Evolutionary conservation across 768 basidiomycete species (phyloP).

Genomic region (Pleurotus salmoneostramineus): DNA sequence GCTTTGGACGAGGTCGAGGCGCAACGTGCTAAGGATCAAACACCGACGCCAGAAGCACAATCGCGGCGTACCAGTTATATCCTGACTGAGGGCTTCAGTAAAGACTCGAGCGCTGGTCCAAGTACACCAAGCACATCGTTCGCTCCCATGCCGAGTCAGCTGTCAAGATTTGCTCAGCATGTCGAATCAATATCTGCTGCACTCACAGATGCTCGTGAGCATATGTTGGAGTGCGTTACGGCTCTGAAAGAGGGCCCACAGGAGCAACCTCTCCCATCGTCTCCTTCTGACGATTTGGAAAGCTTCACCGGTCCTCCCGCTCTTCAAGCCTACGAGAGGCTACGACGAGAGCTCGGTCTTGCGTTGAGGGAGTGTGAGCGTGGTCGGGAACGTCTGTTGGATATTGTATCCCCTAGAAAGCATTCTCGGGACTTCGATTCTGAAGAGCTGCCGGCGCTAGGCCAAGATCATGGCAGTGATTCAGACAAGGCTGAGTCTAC

Average conservation of each 20-base stretch:
- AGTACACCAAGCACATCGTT: slow-evolving; percentile 37
- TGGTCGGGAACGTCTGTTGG: slow-evolving; percentile 60
- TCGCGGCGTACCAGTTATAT: slow-evolving; percentile 17
- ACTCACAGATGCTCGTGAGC: slow-evolving; percentile 65
- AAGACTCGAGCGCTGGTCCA: background rate
- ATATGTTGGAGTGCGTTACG: slow-evolving; percentile 60
- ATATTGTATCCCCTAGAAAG: slow-evolving; percentile 46
- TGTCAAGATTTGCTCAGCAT: slow-evolving; percentile 70
- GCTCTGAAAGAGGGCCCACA: slow-evolving; percentile 38
- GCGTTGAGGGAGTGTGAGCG: slow-evolving; percentile 82
- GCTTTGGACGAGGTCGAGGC: slow-evolving; percentile 61
- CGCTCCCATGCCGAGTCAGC: slow-evolving; percentile 69
- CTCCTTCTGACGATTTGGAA: slow-evolving; percentile 4
- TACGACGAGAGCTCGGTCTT: slow-evolving; percentile 72
- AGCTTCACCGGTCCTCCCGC: slow-evolving; percentile 38
- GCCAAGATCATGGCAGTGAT: slow-evolving; percentile 46
- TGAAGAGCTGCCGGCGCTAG: slow-evolving; percentile 48
- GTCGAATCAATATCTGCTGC: slow-evolving; percentile 67
- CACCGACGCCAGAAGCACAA: slow-evolving; percentile 33
- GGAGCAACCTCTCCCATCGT: slow-evolving; percentile 10
- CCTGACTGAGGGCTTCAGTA: slow-evolving; percentile 8
- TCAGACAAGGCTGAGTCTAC: slow-evolving; percentile 46
- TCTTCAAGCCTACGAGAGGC: slow-evolving; percentile 67
- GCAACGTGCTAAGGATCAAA: slow-evolving; percentile 45
- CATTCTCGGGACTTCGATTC: slow-evolving; percentile 27